Evolutionary conservation across 371 early-diverging fungal genomes (phyloP), one percentile per base, ranked within the genome.

Genomic region (Fennellomyces sp.): DNA sequence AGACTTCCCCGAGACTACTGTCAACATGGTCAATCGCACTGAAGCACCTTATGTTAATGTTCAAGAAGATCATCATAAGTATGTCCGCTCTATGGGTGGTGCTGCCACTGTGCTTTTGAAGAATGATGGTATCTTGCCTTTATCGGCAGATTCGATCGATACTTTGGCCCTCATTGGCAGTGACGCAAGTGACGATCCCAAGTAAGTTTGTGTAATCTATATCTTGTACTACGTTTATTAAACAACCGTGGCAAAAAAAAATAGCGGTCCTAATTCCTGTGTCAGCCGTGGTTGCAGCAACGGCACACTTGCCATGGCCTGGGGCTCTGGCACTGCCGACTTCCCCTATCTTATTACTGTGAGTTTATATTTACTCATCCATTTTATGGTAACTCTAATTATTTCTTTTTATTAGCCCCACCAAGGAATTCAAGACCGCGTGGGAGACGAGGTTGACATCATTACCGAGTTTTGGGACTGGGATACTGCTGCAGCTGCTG

Each of bases 291-390:
- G 68, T 8, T 75, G 73, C 53, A 59, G 51, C 27, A 49, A 35
- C 30, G 89, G 86, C 11, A 83, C 81, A 2, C 61, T 88, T 12
- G 82, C 87, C 41, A 70, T 74, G 62, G 88, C 86, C 17, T 85
- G 88, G 83, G 89, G 89, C 1, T 83, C 83, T 29, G 89, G 89
- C 41, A 75, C 85, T 12, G 65, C 80, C 27, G 52, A 65, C 17
- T 87, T 78, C 69, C 82, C 86, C 11, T 87, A 86, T 58, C 36
- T 87, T n/a, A 68, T 86, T 52, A 73, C 78, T 10, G 75, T 78
- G 67, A 60, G 70, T 59, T 15, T 11, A 33, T 15, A 27, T 15
- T 55, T 39, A 5, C 36, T 29, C 8, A 59, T 26, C 17, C 7
- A 55, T 2, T 8, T 17, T 7, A 15, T 57, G 28, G 1, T 47